phyloP scores from a whole-genome alignment of 2,329 filamentous ascomycete species.

The Aplosporella prunicola region DNA sequence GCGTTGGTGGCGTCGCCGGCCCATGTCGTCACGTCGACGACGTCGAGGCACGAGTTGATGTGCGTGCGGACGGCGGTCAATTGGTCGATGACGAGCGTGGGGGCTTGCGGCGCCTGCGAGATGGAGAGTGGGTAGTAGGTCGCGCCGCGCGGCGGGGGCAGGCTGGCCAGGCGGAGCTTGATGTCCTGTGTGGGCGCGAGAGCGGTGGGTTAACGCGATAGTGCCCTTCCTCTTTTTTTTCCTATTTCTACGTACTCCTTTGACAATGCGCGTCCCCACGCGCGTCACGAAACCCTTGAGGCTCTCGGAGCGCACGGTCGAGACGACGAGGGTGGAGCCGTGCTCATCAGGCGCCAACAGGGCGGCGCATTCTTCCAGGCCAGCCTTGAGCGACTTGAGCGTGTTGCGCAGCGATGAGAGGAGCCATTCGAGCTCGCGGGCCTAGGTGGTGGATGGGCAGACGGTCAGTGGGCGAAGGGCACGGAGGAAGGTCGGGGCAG shows the following conservation, averaged over 20 bases:
- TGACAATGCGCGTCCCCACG: constrained; percentile 81
- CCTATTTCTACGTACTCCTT: constrained; percentile 68
- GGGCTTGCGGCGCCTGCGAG: constrained; percentile 44
- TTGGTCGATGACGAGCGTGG: constrained; percentile 55
- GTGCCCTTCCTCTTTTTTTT: too few species aligned
- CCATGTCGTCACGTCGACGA: constrained; percentile 68
- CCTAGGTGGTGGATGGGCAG: constrained; percentile 25
- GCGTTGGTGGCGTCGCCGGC: constrained; percentile 55
- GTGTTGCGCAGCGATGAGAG: constrained; percentile 52
- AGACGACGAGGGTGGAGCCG: constrained; percentile 81
- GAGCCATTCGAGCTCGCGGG: constrained; percentile 55
- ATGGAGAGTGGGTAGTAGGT: constrained; percentile 43
- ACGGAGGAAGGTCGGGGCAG: too few species aligned
- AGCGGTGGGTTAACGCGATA: too few species aligned
- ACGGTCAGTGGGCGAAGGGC: not conserved
- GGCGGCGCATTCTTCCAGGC: constrained; percentile 80
- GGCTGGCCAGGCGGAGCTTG: constrained; percentile 64
- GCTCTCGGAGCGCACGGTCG: constrained; percentile 74
- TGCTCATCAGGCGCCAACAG: constrained; percentile 77
- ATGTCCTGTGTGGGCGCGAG: constrained; percentile 48
- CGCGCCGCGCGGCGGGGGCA: constrained; percentile 46
- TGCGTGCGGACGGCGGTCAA: constrained; percentile 64
- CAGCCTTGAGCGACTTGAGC: constrained; percentile 52
- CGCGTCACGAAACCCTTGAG: constrained; percentile 90
- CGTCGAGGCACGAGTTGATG: constrained; percentile 73